Base-by-base conservation (phyloP, 148 eudicot genomes). In the Selenicereus undatus region DNA sequence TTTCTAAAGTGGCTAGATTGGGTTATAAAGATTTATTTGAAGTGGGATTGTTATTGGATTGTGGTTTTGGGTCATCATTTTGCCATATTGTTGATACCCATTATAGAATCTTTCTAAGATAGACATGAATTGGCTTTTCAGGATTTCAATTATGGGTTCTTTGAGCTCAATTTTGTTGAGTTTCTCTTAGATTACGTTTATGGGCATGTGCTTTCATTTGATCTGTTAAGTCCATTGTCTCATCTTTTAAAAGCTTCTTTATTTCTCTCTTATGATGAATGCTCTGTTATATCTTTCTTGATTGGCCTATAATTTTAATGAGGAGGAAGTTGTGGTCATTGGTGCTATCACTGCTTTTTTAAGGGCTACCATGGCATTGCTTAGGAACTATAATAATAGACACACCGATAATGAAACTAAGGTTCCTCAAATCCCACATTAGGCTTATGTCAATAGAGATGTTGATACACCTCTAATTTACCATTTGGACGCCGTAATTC, bases 81-180 rank as follows among this genome's bases (percentile, higher is more conserved):
- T 16, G 24, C 50, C 1, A 17, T 18, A 54, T 10, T 54, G 60
- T 17, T 71, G 11, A 21, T 36, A 36, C 48, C 74, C 74, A 71
- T 35, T 71, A 24, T 11, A 10, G 74, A 36, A 36, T 71, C 48
- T 35, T 35, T 36, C 18, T 5, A 8, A 60, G 21, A 6, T 60
- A 60, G 8, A 32, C 24, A 20, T 18, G 71, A 43, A 69, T 24
- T 29, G 60, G 60, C 8, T 66, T 30, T 24, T 54, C 4, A 7
- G 26, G 60, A 66, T 32, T 56, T 60, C 13, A 54, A 29, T 64
- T 79, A 13, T 36, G 56, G 26, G 72, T 39, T 70, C 11, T 54
- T 35, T 76, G 80, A 69, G 76, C 80, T 83, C 65, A 70, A 60
- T 45, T 71, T 43, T n/a, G 32, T 16, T 60, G 65, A n/a, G 65